Conservation (phyloP, 2,329 filamentous ascomycete genomes). For the Penicillium italicum region DNA sequence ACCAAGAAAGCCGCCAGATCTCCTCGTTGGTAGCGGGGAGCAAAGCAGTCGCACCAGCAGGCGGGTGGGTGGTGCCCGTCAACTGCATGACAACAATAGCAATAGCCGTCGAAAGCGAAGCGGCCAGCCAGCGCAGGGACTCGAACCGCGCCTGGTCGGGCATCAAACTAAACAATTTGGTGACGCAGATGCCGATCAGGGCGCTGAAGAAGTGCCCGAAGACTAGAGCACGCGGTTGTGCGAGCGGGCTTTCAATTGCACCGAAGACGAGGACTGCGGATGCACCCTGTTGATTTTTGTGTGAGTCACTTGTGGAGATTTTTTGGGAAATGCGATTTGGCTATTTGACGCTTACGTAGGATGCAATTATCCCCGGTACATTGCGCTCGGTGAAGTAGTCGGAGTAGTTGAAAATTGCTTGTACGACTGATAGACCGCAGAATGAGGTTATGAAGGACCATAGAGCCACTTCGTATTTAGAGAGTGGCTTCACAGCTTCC, state of each 20-base stretch:
- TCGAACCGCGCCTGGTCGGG: slow-evolving; percentile 29
- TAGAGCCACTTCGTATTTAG: slow-evolving; percentile 20
- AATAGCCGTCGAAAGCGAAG: slow-evolving; percentile 28
- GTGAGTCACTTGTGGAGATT: not conserved
- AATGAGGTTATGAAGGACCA: slow-evolving; percentile 30
- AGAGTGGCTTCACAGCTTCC: slow-evolving; percentile 22
- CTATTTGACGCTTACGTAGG: slow-evolving; percentile 20
- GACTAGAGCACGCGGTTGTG: slow-evolving; percentile 32
- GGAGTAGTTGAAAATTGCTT: slow-evolving; percentile 28
- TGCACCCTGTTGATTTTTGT: slow-evolving; percentile 22
- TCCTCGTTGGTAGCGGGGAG: slow-evolving; percentile 29
- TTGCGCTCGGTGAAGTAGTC: slow-evolving; percentile 24
- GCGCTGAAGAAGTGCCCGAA: slow-evolving; percentile 35
- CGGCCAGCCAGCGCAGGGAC: slow-evolving; percentile 32
- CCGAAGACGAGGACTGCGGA: slow-evolving; percentile 34
- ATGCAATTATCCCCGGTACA: slow-evolving; percentile 28
- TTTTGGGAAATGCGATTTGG: not conserved
- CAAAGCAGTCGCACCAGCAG: slow-evolving; percentile 35
- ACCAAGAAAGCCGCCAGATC: slow-evolving; percentile 32
- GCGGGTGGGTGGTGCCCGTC: slow-evolving; percentile 33
- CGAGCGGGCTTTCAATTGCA: slow-evolving; percentile 32
- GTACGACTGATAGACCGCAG: slow-evolving; percentile 25
- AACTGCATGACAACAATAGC: slow-evolving; percentile 34
- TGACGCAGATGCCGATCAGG: slow-evolving; percentile 30
- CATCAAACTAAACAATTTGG: slow-evolving; percentile 33